A percentile compares a stretch with the other conserved stretches of the same genome.
Conservation (phyloP, 176 grass and related monocot genomes). For the Ampelocalamus luodianensis region DNA sequence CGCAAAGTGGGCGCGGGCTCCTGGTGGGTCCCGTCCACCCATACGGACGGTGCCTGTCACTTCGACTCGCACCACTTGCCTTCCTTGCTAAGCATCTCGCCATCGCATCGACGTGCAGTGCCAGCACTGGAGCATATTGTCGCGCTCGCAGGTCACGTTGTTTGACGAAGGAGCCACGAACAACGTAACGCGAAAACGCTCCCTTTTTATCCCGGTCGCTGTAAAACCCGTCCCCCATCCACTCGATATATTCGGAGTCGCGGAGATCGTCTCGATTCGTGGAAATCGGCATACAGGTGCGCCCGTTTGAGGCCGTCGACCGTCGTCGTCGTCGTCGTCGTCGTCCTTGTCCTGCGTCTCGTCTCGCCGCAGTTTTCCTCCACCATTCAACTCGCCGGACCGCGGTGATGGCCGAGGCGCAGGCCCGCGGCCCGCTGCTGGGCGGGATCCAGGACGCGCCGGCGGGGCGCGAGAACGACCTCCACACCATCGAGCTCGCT, state of each 20-base stretch:
- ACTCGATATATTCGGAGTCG: neutral
- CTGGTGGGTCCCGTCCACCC: neutral
- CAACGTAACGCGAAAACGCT: neutral
- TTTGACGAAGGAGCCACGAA: neutral
- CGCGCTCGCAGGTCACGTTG: neutral
- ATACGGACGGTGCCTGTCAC: neutral
- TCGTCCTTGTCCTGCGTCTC: neutral
- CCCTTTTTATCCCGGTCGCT: neutral
- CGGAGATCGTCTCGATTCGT: neutral
- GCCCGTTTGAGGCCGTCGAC: neutral
- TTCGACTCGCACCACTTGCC: neutral
- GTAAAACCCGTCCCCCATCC: neutral
- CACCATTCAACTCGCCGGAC: neutral
- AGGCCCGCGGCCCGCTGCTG: neutral
- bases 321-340: no score
- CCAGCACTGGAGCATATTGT: neutral
- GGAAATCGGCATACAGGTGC: neutral
- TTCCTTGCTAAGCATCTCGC: constrained; percentile 33
- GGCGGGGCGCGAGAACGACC: constrained; percentile 59
- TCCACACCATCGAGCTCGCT: constrained; percentile 50
- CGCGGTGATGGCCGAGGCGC: constrained; percentile 17
- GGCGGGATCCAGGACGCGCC: constrained; percentile 52
- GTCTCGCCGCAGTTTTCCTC: neutral
- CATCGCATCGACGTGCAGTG: neutral
- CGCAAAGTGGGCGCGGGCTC: neutral